Evolutionary conservation across 2,329 filamentous ascomycete species (phyloP).

Genomic region (Cordyceps cateniannulata): DNA sequence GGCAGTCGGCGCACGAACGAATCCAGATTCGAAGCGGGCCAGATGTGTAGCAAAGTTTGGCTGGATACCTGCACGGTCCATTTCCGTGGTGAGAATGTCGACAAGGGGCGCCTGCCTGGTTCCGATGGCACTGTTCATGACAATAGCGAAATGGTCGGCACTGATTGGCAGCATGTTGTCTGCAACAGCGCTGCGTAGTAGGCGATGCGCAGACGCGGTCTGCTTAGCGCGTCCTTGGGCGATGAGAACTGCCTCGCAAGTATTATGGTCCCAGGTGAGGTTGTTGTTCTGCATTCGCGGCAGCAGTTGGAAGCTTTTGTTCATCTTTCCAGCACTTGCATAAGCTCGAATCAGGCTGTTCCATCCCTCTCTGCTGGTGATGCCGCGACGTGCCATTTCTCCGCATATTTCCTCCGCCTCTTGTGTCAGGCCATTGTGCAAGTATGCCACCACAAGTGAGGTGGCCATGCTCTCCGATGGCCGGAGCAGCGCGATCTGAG

Average conservation of each 20-base stretch:
- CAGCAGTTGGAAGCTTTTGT: conserved; percentile 42
- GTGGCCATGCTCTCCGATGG: conserved; percentile 54
- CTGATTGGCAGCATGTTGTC: conserved; percentile 40
- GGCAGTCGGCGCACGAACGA: conserved; percentile 19
- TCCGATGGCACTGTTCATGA: conserved; percentile 46
- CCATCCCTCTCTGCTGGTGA: conserved; percentile 60
- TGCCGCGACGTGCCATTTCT: conserved; percentile 45
- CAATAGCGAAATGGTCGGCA: conserved; percentile 43
- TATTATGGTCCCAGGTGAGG: conserved; percentile 43
- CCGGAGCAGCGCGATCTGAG: conserved; percentile 44
- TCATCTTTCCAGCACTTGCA: conserved; percentile 52
- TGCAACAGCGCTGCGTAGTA: conserved; percentile 38
- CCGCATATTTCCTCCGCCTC: conserved; percentile 35
- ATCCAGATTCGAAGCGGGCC: conserved; percentile 35
- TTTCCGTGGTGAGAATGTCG: conserved; percentile 34
- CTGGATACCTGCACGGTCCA: conserved; percentile 35
- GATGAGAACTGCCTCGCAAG: conserved; percentile 43
- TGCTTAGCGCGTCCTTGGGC: conserved; percentile 44
- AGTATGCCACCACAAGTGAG: conserved; percentile 61
- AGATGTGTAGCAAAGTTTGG: conserved; percentile 38
- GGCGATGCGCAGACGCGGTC: conserved; percentile 41
- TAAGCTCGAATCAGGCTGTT: conserved; percentile 69
- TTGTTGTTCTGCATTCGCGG: conserved; percentile 40
- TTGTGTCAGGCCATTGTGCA: conserved; percentile 31
- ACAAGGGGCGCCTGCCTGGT: conserved; percentile 31